A percentile compares a stretch with the other conserved stretches of the same genome.
Evolutionary conservation across 495 filamentous ascomycete genomes (phyloP).

Genomic region (Hypomontagnella monticulosa): DNA sequence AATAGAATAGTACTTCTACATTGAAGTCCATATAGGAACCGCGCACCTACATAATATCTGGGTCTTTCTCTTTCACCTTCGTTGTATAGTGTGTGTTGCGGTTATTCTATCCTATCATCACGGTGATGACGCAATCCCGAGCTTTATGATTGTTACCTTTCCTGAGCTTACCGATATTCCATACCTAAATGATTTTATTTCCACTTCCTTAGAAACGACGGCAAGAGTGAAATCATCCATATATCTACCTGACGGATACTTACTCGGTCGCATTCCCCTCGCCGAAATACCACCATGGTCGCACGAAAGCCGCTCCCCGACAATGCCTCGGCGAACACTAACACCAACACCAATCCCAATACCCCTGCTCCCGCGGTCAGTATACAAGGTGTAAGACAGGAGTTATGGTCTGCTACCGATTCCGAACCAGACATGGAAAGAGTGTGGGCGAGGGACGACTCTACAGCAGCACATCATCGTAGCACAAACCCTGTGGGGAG

Average conservation of each 20-base stretch:
- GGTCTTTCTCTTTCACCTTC: not conserved
- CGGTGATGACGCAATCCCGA: slow-evolving; percentile 37
- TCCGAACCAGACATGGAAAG: slow-evolving; percentile 47
- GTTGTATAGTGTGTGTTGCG: not conserved
- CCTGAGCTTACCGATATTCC: slow-evolving; percentile 14
- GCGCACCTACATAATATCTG: not conserved
- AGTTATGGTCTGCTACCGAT: slow-evolving; percentile 48
- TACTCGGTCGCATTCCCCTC: slow-evolving; percentile 31
- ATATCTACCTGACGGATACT: not conserved
- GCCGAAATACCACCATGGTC: slow-evolving; percentile 39
- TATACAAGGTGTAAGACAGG: slow-evolving; percentile 46
- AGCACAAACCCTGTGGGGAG: slow-evolving; percentile 18
- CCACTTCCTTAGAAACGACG: not conserved
- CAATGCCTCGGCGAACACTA: slow-evolving; percentile 42
- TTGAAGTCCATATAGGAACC: too few species aligned
- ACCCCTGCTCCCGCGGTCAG: slow-evolving; percentile 38
- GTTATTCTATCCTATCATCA: not conserved
- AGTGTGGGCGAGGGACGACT: slow-evolving; percentile 48
- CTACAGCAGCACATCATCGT: slow-evolving; percentile 18
- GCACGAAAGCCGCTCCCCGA: slow-evolving; percentile 54
- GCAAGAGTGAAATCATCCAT: not conserved
- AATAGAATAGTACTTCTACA: too few species aligned
- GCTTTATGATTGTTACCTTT: slow-evolving; percentile 22
- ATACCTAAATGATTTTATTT: not conserved
- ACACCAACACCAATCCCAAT: too few species aligned